Base-by-base conservation (phyloP, 352 stramenopile species). In the Bremia lactucae region DNA sequence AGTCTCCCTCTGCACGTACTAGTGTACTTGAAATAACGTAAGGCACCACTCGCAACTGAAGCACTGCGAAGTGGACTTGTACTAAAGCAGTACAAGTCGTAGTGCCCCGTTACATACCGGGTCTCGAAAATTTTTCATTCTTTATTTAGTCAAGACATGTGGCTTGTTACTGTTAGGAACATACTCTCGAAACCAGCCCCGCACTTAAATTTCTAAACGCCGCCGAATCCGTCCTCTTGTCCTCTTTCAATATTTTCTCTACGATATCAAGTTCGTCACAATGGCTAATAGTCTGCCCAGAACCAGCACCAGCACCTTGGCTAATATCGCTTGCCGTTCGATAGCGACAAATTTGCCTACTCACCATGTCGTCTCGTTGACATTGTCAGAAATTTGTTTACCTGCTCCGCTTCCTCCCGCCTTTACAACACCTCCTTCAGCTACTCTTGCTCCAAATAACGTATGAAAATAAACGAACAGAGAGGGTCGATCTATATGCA, bases 91-190 rank as follows among this genome's bases (percentile, higher is more conserved):
- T n/a, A n/a, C n/a, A n/a, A n/a, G n/a, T n/a, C n/a, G n/a, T n/a
- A n/a, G n/a, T n/a, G n/a, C n/a, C n/a, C n/a, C n/a, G n/a, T n/a
- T n/a, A n/a, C n/a, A 58, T 83, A 91, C 8, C 79, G 64, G 13
- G 73, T 69, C 40, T 91, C 79, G 5, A 91, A 54, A 14, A 58
- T 69, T 23, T 83, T 86, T 15, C 88, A 52, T 39, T 91, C 73
- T 5, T 73, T 66, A 6, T 78, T 87, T 0, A 91, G 55, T 5
- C 53, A 47, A 4, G 72, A 75, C 8, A 88, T 62, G 9, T 71
- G 60, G 36, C 78, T 90, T 39, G 52, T 72, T 10, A 58, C 39
- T n/a, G 65, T 44, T 29, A 64, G 51, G 46, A 62, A 58, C 21
- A 61, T 44, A 28, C 48, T 51, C 15, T 79, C 69, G 4, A 43